These are phyloP conservation scores for Rosa hybrid DNA, from an alignment of 331 rosid genomes.

Conservation along the genomic window DNA sequence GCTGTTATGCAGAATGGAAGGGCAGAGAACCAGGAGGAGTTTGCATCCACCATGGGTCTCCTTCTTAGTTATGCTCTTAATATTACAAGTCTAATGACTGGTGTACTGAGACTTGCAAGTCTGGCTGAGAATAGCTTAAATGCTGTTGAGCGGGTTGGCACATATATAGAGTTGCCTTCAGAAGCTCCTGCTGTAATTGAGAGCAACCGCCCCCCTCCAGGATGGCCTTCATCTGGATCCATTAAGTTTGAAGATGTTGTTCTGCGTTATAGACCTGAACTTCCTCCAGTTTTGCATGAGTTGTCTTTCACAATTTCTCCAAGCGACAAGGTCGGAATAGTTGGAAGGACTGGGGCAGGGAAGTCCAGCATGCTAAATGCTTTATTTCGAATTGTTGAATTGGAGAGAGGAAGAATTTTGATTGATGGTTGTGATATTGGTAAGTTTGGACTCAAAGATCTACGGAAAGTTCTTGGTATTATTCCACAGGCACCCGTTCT, in stretches of 20 bases:
- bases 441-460: slow-evolving; percentile 48
- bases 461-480: slow-evolving; percentile 51
- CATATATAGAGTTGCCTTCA: slow-evolving; percentile 79
- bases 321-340: slow-evolving; percentile 53
- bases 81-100: slow-evolving; percentile 78
- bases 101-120: slow-evolving; percentile 76
- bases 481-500: slow-evolving; percentile 56
- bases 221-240: slow-evolving; percentile 52
- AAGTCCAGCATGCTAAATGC: slow-evolving; percentile 56
- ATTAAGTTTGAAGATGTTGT: slow-evolving; percentile 50
- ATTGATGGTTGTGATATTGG: slow-evolving; percentile 48
- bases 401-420: slow-evolving; percentile 50
- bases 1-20: slow-evolving; percentile 55
- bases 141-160: slow-evolving; percentile 83
- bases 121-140: slow-evolving; percentile 53
- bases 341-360: slow-evolving; percentile 62
- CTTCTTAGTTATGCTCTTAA: slow-evolving; percentile 84
- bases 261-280: slow-evolving; percentile 56
- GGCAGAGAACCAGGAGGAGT: slow-evolving; percentile 46
- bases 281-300: slow-evolving; percentile 50
- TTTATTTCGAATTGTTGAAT: slow-evolving; percentile 49
- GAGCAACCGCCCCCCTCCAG: slow-evolving; percentile 52
- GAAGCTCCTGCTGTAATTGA: slow-evolving; percentile 53
- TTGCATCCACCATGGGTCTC: slow-evolving; percentile 59
- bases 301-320: slow-evolving; percentile 45